Percentiles rank a stretch among this genome's conserved stretches.
These are phyloP conservation scores for Platanthera zijinensis DNA, from an alignment of 106 monocot species.

Conservation along the genomic window DNA sequence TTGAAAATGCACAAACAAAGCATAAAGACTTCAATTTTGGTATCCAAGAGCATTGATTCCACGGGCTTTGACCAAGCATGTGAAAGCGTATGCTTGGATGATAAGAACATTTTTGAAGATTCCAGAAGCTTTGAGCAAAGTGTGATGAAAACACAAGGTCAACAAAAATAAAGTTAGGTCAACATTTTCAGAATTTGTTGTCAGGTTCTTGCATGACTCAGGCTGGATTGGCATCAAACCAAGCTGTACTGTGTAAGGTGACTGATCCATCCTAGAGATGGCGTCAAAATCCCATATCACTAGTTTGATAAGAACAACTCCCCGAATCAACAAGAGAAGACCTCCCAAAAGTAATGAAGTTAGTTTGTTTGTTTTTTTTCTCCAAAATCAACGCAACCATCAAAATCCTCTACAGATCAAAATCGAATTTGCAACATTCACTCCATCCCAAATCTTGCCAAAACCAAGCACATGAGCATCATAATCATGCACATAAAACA, in stretches of 20 bases:
- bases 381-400: too few relatives aligned
- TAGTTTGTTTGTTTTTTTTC: too few relatives aligned
- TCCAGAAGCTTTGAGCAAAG: neutral
- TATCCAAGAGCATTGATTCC: neutral
- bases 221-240: neutral
- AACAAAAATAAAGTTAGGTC: neutral
- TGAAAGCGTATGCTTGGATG: neutral
- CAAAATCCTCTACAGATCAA: too few relatives aligned
- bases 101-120: neutral
- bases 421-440: neutral
- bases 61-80: neutral
- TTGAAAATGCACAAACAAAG: neutral
- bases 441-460: neutral
- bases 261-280: neutral
- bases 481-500: neutral
- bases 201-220: neutral
- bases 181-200: neutral
- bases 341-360: neutral
- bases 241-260: neutral
- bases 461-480: neutral
- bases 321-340: neutral
- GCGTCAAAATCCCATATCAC: neutral
- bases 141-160: neutral
- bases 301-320: neutral
- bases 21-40: neutral